Percentiles rank a stretch among this genome's conserved stretches.
phyloP scores from a whole-genome alignment of 2,329 filamentous ascomycete genomes.

The Bisporella sp. region DNA sequence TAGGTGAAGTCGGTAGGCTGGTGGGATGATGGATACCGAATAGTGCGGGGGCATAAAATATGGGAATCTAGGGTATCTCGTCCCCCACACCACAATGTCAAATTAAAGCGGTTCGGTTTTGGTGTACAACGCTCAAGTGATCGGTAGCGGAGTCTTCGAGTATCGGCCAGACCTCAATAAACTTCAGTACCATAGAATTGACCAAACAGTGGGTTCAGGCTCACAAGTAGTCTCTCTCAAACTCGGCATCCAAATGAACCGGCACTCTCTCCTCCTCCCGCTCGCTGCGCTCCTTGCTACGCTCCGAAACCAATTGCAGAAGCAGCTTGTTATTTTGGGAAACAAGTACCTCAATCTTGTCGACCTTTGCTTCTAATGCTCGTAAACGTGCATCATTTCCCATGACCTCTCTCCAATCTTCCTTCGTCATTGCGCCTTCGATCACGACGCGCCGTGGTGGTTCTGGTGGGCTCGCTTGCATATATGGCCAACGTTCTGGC shows the following conservation, averaged over 20 bases:
- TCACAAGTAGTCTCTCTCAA: slow-evolving; percentile 29
- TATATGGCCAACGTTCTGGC: slow-evolving; percentile 9
- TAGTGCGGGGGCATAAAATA: no score
- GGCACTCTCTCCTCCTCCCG: slow-evolving; percentile 25
- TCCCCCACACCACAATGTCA: no score
- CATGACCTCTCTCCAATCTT: slow-evolving; percentile 28
- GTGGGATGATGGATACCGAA: no score
- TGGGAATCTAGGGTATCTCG: no score
- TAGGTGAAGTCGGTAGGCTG: no score
- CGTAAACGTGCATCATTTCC: slow-evolving; percentile 26
- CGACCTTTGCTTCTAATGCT: slow-evolving; percentile 24
- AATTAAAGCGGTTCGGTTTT: no score
- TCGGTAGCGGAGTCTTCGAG: slow-evolving; percentile 24
- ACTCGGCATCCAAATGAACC: slow-evolving; percentile 27
- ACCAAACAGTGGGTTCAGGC: slow-evolving; percentile 1
- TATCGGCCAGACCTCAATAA: slow-evolving; percentile 22
- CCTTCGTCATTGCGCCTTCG: slow-evolving; percentile 25
- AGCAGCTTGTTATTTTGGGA: slow-evolving; percentile 27
- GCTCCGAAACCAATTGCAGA: slow-evolving; percentile 23
- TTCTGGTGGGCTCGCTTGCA: slow-evolving; percentile 14
- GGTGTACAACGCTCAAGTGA: slow-evolving; percentile 12
- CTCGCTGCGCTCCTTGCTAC: slow-evolving; percentile 19
- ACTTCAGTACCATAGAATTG: slow-evolving; percentile 14
- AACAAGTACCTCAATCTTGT: slow-evolving; percentile 25
- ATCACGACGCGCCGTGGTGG: slow-evolving; percentile 23